Evolutionary conservation across 2,329 filamentous ascomycete species (phyloP).

Genomic region (Cladosporium sp.): DNA sequence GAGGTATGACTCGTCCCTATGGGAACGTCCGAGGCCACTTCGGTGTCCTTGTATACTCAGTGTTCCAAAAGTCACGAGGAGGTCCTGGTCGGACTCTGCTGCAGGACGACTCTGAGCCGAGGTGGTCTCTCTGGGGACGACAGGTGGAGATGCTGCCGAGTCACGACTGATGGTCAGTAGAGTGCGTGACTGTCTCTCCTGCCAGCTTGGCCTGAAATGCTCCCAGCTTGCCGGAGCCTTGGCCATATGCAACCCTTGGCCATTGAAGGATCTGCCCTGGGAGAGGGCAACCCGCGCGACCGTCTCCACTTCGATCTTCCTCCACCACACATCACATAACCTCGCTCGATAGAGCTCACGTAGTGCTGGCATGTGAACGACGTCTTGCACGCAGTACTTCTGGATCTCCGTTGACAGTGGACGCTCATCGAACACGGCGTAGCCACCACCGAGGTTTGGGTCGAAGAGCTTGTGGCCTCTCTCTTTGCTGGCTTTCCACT

Average conservation of each 20-base stretch:
- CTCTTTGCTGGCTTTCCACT: slow-evolving; percentile 36
- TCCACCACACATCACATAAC: slow-evolving; percentile 24
- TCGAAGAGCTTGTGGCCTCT: slow-evolving; percentile 37
- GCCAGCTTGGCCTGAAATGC: neutral
- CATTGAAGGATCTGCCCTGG: neutral
- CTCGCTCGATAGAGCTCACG: slow-evolving; percentile 19
- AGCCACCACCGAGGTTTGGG: slow-evolving; percentile 30
- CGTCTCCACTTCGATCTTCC: slow-evolving; percentile 25
- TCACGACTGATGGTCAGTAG: neutral
- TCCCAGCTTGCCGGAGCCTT: neutral
- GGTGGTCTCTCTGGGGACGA: neutral
- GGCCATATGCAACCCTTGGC: neutral
- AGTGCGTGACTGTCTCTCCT: neutral
- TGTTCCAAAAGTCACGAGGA: neutral
- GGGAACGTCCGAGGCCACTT: neutral
- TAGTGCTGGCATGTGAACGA: slow-evolving; percentile 39
- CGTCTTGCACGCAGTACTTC: slow-evolving; percentile 47
- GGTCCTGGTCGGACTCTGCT: neutral
- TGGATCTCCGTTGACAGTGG: slow-evolving; percentile 40
- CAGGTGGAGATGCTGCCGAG: neutral
- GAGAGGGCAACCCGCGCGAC: slow-evolving; percentile 22
- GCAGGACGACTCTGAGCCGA: neutral
- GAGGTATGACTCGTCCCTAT: neutral
- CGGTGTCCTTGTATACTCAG: neutral
- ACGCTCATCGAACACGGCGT: slow-evolving; percentile 45